Conservation (phyloP, 768 basidiomycete species). For the Crassisporium funariophilum region DNA sequence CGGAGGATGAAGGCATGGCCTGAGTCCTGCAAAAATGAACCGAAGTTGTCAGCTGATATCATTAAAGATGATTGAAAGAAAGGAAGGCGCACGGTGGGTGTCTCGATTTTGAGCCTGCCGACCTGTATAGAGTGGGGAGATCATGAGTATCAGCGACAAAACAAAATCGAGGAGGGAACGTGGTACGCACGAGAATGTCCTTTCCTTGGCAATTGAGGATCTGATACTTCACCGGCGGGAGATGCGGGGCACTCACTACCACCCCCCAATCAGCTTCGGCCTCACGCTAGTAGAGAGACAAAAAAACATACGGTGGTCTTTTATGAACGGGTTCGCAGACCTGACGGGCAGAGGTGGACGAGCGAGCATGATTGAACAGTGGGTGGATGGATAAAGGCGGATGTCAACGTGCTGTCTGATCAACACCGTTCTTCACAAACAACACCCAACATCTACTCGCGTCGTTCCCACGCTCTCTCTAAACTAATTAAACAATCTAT, state of each 20-base stretch:
- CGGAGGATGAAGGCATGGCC: constrained; percentile 94
- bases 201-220: constrained; percentile 85
- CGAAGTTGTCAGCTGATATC: constrained; percentile 19
- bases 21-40: constrained; percentile 48
- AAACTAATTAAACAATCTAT: constrained; percentile 32
- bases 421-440: constrained; percentile 32
- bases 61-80: constrained; percentile 9
- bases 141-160: constrained; percentile 2
- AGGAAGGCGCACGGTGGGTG: constrained; percentile 71
- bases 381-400: constrained; percentile 17
- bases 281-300: constrained; percentile 1
- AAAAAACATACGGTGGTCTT: constrained; percentile 39
- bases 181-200: constrained; percentile 78
- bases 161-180: constrained; percentile 13
- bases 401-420: constrained; percentile 25
- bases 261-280: constrained; percentile 17
- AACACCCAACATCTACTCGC: constrained; percentile 19
- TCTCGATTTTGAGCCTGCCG: constrained; percentile 82
- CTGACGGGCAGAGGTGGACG: constrained; percentile 56
- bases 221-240: constrained; percentile 88
- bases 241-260: constrained; percentile 39
- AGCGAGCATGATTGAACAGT: constrained; percentile 34
- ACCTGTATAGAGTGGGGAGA: constrained; percentile 47
- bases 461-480: constrained; percentile 31
- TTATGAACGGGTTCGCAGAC: constrained; percentile 53